These are phyloP conservation scores for Brassica rapa DNA, from an alignment of 345 rosid genomes.

Conservation along the genomic window DNA sequence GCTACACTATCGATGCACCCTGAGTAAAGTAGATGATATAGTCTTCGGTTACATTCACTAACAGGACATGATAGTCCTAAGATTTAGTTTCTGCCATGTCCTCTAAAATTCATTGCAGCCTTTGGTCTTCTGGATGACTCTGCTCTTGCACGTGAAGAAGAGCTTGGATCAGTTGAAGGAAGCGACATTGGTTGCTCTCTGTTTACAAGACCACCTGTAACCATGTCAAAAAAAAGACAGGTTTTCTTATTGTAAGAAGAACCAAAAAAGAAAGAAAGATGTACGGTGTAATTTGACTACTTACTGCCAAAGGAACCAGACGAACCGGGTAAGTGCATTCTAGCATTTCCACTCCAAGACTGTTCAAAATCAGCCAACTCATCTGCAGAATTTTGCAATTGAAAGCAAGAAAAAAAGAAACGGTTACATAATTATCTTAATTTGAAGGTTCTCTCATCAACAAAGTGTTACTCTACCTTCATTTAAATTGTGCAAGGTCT, in stretches of 20 bases:
- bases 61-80: slow-evolving; percentile 3
- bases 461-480: slow-evolving; percentile 50
- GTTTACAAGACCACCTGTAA: slow-evolving; percentile 26
- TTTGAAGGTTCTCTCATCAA: not conserved
- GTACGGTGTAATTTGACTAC: not conserved
- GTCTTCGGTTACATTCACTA: not conserved
- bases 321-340: slow-evolving; percentile 68
- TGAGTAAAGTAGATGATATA: not conserved
- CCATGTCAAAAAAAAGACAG: not conserved
- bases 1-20: slow-evolving; percentile 22
- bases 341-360: slow-evolving; percentile 69
- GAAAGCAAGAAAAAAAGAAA: not conserved
- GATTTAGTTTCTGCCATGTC: slow-evolving; percentile 31
- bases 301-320: slow-evolving; percentile 43
- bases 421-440: not conserved
- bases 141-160: slow-evolving; percentile 30
- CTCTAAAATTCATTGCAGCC: slow-evolving; percentile 29
- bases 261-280: not conserved
- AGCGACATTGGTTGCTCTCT: slow-evolving; percentile 23
- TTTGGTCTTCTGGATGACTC: slow-evolving; percentile 36
- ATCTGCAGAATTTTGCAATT: slow-evolving; percentile 43
- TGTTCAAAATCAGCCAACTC: slow-evolving; percentile 69
- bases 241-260: not conserved
- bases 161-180: slow-evolving; percentile 26
- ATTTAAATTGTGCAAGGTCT: slow-evolving; percentile 81